These are phyloP conservation scores for Xylariaceae sp. DNA, from an alignment of 2,329 filamentous ascomycete genomes.

Conservation along the genomic window DNA sequence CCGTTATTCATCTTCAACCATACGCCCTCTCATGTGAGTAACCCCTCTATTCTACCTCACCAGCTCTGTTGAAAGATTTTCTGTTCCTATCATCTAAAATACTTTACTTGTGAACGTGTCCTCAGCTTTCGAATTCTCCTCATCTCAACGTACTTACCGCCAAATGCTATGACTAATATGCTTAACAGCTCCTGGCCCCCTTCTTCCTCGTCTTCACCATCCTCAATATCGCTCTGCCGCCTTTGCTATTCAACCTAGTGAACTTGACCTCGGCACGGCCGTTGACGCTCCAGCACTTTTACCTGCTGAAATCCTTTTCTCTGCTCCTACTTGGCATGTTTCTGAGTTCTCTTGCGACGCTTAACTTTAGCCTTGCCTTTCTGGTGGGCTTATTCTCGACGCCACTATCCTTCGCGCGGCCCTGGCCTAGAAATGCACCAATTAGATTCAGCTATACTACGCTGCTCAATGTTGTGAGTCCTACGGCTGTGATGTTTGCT, in stretches of 20 bases:
- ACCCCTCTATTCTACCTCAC: neutral
- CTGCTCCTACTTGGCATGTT: conserved; percentile 92
- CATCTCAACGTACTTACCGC: too few species aligned
- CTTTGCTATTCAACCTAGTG: conserved; percentile 61
- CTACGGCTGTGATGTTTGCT: conserved; percentile 60
- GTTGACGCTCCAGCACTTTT: conserved; percentile 71
- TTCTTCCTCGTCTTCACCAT: conserved; percentile 64
- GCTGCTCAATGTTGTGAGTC: conserved; percentile 66
- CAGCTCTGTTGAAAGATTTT: neutral
- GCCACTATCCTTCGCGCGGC: conserved; percentile 77
- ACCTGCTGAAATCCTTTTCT: conserved; percentile 86
- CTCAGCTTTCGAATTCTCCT: neutral
- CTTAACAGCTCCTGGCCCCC: conserved; percentile 59
- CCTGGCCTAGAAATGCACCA: conserved; percentile 49
- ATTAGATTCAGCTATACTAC: conserved; percentile 51
- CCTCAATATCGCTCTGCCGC: conserved; percentile 62
- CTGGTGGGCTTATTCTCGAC: conserved; percentile 79
- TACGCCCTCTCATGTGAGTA: conserved; percentile 66
- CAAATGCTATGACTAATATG: too few species aligned
- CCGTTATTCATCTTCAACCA: conserved; percentile 90
- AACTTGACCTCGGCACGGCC: conserved; percentile 42
- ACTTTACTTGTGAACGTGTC: too few species aligned
- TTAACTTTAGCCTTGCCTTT: conserved; percentile 93
- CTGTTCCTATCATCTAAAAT: conserved; percentile 5
- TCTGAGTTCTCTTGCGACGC: conserved; percentile 87